These are phyloP conservation scores for Wickerhamia fluorescens DNA, from an alignment of 805 yeast genomes.

Conservation along the genomic window DNA sequence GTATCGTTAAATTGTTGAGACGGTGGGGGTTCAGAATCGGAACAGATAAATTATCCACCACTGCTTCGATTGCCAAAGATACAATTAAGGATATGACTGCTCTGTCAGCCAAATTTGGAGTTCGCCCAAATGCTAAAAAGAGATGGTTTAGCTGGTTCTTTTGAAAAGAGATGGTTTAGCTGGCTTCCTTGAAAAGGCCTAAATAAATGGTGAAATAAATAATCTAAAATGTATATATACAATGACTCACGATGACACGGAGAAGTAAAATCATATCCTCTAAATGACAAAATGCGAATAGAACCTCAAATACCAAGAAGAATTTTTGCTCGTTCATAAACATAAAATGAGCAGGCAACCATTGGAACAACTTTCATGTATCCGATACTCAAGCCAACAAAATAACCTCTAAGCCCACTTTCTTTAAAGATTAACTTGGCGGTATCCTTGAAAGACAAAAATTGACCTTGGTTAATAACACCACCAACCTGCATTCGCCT, in stretches of 20 bases:
- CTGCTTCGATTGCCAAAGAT: slow-evolving; percentile 26
- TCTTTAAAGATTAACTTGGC: slow-evolving; percentile 58
- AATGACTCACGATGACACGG: no score
- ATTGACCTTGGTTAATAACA: slow-evolving; percentile 54
- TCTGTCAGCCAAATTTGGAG: slow-evolving; percentile 43
- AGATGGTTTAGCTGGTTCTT: slow-evolving; percentile 59
- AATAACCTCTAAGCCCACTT: slow-evolving; percentile 80
- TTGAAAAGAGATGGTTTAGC: slow-evolving; percentile 17
- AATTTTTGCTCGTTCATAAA: slow-evolving; percentile 80
- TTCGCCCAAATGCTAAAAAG: slow-evolving; percentile 42
- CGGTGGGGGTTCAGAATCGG: slow-evolving; percentile 79
- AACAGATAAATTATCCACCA: slow-evolving; percentile 36
- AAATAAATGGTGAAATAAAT: no score
- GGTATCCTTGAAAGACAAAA: slow-evolving; percentile 46
- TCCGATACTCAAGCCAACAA: slow-evolving; percentile 92
- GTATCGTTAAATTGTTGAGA: slow-evolving; percentile 57
- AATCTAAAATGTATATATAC: slow-evolving; percentile 2
- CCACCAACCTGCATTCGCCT: slow-evolving; percentile 96
- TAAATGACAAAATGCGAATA: no score
- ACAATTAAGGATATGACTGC: slow-evolving; percentile 38
- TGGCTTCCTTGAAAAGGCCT: no score
- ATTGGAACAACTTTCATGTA: slow-evolving; percentile 92
- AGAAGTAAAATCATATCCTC: no score
- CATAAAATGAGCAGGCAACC: slow-evolving; percentile 95
- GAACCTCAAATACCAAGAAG: slow-evolving; percentile 52